Percentiles rank a stretch among this genome's conserved stretches.
These are phyloP conservation scores for Crithidia acanthocephali DNA, from an alignment of 208 protist species.

Conservation along the genomic window DNA sequence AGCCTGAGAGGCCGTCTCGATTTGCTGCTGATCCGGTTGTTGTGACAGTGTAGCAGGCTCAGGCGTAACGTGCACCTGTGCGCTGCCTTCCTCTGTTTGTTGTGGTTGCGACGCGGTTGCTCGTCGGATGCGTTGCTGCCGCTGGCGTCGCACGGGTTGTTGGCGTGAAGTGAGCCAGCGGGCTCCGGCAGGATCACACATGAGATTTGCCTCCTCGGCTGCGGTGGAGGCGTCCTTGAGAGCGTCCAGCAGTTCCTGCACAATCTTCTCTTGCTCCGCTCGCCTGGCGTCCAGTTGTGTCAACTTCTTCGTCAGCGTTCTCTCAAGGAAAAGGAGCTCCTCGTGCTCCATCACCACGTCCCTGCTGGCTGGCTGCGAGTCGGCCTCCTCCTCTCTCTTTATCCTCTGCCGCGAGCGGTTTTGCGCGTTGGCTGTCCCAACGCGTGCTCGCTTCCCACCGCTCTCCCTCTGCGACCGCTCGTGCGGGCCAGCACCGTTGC, in stretches of 20 bases:
- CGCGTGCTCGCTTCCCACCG: neutral
- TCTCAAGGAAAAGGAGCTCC: neutral
- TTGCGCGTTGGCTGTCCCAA: neutral
- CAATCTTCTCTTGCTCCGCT: neutral
- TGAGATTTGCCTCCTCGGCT: neutral
- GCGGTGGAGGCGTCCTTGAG: too few species aligned
- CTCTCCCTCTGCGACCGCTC: neutral
- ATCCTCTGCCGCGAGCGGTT: neutral
- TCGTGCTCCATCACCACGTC: neutral
- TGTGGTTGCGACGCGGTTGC: too few species aligned
- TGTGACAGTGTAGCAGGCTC: neutral
- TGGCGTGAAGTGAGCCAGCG: neutral
- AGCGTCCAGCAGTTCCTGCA: slow-evolving; percentile 5
- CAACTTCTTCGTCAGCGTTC: neutral
- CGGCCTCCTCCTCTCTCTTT: neutral
- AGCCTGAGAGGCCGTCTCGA: neutral
- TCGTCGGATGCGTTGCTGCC: too few species aligned
- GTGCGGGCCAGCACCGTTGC: neutral
- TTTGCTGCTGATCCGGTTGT: neutral
- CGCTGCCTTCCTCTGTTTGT: too few species aligned
- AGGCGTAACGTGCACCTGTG: neutral
- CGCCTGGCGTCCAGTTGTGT: neutral
- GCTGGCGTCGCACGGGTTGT: neutral
- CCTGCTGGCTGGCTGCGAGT: too few species aligned
- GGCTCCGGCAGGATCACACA: neutral